Conservation (phyloP, 2,329 filamentous ascomycete genomes). For the Akanthomyces dipterigenus region DNA sequence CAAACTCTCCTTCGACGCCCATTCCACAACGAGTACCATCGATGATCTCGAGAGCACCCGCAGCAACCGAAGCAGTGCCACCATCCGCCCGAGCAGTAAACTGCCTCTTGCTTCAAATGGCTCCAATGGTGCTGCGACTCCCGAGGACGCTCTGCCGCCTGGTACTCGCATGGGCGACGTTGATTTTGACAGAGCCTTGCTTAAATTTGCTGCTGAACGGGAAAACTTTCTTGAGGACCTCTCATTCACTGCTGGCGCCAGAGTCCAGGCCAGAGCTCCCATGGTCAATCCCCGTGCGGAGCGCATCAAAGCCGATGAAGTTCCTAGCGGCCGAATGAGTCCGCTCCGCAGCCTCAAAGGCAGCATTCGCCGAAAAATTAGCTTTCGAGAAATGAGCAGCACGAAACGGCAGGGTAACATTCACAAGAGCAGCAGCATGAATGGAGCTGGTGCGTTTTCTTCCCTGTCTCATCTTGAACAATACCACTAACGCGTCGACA, state of each 20-base stretch:
- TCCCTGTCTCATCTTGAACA: background rate
- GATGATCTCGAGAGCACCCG: slow-evolving; percentile 53
- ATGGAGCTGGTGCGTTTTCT: slow-evolving; percentile 34
- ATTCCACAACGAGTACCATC: slow-evolving; percentile 47
- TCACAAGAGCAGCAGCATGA: slow-evolving; percentile 58
- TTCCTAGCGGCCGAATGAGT: slow-evolving; percentile 45
- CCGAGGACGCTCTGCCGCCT: slow-evolving; percentile 25
- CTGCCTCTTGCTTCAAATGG: slow-evolving; percentile 18
- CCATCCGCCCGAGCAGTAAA: slow-evolving; percentile 43
- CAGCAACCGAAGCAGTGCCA: slow-evolving; percentile 61
- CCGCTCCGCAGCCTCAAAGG: slow-evolving; percentile 61
- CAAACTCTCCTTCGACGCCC: slow-evolving; percentile 42
- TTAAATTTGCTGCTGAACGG: slow-evolving; percentile 92
- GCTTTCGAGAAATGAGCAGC: slow-evolving; percentile 91
- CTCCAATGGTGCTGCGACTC: slow-evolving; percentile 13
- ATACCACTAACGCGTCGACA: slow-evolving; percentile 27
- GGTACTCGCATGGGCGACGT: slow-evolving; percentile 51
- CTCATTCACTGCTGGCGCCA: slow-evolving; percentile 77
- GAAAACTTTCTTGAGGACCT: slow-evolving; percentile 92
- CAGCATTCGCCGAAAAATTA: slow-evolving; percentile 86
- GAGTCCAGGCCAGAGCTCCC: slow-evolving; percentile 60
- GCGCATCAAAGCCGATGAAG: slow-evolving; percentile 72
- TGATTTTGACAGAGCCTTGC: slow-evolving; percentile 87
- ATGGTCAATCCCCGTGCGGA: slow-evolving; percentile 76
- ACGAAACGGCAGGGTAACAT: slow-evolving; percentile 77